A percentile compares a stretch with the other conserved stretches of the same genome.
Evolutionary conservation across 805 yeast species (phyloP).

Genomic region (Peterozyma xylosa): DNA sequence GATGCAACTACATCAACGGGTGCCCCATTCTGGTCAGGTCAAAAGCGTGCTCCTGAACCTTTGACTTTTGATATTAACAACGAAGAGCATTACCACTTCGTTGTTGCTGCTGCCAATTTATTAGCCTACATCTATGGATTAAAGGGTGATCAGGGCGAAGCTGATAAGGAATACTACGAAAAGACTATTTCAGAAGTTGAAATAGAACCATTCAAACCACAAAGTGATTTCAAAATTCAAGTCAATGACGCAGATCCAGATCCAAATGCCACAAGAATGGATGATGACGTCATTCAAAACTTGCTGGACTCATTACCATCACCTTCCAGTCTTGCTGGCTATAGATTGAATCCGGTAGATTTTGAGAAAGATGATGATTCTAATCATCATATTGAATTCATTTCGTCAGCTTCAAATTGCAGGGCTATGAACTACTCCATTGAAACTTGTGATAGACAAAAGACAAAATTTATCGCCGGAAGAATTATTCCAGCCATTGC

Average conservation of each 20-base stretch:
- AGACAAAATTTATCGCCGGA: constrained; percentile 97
- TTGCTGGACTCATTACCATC: constrained; percentile 79
- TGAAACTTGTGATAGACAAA: constrained; percentile 80
- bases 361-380: constrained; percentile 98
- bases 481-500: constrained; percentile 98
- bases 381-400: constrained; percentile 94
- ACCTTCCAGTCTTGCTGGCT: constrained; percentile 84
- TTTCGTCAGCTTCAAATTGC: constrained; percentile 91
- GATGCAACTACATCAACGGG: constrained; percentile 90
- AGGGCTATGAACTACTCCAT: constrained; percentile 89
- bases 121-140: constrained; percentile 88
- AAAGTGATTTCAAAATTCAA: constrained; percentile 71
- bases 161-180: constrained; percentile 39
- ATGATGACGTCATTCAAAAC: constrained; percentile 55
- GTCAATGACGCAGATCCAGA: constrained; percentile 84
- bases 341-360: constrained; percentile 80
- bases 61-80: constrained; percentile 68
- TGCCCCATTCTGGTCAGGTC: constrained; percentile 95
- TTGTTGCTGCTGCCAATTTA: constrained; percentile 85
- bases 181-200: constrained; percentile 42
- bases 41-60: constrained; percentile 94
- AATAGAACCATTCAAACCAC: constrained; percentile 67
- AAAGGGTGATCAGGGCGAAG: constrained; percentile 58
- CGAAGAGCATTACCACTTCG: constrained; percentile 72
- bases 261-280: constrained; percentile 37